A percentile compares a stretch with the other conserved stretches of the same genome.
phyloP scores from a whole-genome alignment of 805 yeast species.

The Saturnispora quitensis region DNA sequence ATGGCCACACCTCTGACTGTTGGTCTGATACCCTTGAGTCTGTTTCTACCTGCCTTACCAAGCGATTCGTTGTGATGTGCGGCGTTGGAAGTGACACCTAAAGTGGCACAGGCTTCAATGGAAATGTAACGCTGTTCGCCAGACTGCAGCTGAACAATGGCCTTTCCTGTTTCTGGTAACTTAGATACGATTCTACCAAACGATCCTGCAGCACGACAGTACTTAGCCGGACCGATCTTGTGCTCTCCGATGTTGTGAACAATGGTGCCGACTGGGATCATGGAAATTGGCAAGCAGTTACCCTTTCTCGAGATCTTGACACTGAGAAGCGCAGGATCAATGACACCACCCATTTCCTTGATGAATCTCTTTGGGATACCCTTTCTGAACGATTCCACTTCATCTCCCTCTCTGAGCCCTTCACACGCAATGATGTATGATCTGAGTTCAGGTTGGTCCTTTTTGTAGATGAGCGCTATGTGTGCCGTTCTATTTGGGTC shows the following conservation, averaged over 20 bases:
- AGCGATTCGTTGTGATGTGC: constrained; percentile 83
- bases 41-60: constrained; percentile 95
- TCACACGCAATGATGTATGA: constrained; percentile 86
- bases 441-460: constrained; percentile 48
- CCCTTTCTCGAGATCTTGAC: constrained; percentile 87
- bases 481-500: constrained; percentile 94
- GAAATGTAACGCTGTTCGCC: constrained; percentile 93
- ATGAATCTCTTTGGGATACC: constrained; percentile 75
- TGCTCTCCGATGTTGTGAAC: constrained; percentile 81
- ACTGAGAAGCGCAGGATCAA: constrained; percentile 85
- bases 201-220: constrained; percentile 92
- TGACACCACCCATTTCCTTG: constrained; percentile 79
- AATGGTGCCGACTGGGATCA: constrained; percentile 93
- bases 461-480: constrained; percentile 67
- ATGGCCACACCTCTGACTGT: constrained; percentile 96
- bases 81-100: constrained; percentile 86
- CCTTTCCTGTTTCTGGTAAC: constrained; percentile 57
- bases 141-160: constrained; percentile 71
- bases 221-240: constrained; percentile 69
- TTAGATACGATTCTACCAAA: constrained; percentile 83
- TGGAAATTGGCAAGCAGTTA: constrained; percentile 82
- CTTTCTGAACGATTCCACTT: constrained; percentile 77
- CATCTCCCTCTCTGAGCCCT: constrained; percentile 89
- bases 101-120: constrained; percentile 81
- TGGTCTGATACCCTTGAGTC: constrained; percentile 91